Percentiles rank a stretch among this genome's conserved stretches.
phyloP scores from a whole-genome alignment of 805 yeast genomes.

The Blastobotrys parvus region DNA sequence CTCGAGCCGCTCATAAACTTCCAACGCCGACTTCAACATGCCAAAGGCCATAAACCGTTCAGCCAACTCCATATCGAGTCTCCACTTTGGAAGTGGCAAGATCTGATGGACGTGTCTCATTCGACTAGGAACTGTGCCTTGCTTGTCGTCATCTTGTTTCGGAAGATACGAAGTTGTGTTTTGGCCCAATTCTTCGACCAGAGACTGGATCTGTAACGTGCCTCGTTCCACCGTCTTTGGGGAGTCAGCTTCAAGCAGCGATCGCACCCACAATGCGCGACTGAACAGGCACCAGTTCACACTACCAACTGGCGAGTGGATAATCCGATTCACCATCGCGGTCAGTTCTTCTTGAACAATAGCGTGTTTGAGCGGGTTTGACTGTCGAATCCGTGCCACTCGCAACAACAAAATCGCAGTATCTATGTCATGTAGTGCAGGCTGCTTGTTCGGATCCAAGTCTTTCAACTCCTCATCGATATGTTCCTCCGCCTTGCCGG shows the following conservation, averaged over 20 bases:
- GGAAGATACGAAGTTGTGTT: constrained; percentile 43
- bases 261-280: constrained; percentile 83
- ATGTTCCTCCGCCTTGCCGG: constrained; percentile 31
- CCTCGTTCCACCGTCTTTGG: constrained; percentile 92
- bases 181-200: constrained; percentile 81
- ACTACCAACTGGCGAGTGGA: constrained; percentile 39
- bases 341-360: constrained; percentile 75
- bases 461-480: constrained; percentile 23
- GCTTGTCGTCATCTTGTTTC: constrained; percentile 22
- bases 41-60: constrained; percentile 83
- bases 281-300: constrained; percentile 74
- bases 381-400: constrained; percentile 51
- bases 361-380: constrained; percentile 62
- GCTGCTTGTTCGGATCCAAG: constrained; percentile 78
- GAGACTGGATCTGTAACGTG: constrained; percentile 80
- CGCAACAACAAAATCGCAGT: constrained; percentile 65
- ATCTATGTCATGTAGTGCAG: constrained; percentile 62
- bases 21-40: constrained; percentile 76
- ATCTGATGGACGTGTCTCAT: constrained; percentile 63
- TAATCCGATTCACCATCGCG: constrained; percentile 65
- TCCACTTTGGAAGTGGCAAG: constrained; percentile 77
- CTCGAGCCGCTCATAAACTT: constrained; percentile 72
- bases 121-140: constrained; percentile 41
- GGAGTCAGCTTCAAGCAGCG: constrained; percentile 68
- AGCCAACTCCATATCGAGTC: constrained; percentile 73